Evolutionary conservation across 176 grass and related monocot species (phyloP).

Genomic region (Triticum timopheevii): DNA sequence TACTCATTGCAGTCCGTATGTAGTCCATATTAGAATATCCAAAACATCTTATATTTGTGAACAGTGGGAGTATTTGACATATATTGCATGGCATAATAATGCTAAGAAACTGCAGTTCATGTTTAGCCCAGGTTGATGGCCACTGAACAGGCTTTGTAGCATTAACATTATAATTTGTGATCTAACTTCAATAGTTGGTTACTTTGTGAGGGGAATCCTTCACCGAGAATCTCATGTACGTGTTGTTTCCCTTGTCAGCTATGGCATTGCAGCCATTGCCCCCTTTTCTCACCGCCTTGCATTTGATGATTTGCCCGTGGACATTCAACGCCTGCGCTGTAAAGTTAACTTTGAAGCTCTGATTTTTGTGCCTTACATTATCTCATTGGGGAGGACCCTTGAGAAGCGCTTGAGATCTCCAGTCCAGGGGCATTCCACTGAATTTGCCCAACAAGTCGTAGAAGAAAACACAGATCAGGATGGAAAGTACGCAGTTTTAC

Average conservation of each 20-base stretch:
- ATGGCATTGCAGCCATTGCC: constrained; percentile 81
- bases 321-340: constrained; percentile 75
- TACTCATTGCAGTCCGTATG: too few relatives aligned
- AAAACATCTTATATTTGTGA: too few relatives aligned
- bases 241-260: constrained; percentile 52
- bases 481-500: constrained; percentile 79
- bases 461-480: constrained; percentile 35
- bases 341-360: constrained; percentile 94
- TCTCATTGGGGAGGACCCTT: constrained; percentile 60
- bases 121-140: neutral
- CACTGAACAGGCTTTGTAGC: neutral
- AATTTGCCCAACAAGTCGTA: constrained; percentile 35
- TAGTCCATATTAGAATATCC: too few relatives aligned
- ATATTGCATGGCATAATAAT: neutral
- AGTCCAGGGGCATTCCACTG: constrained; percentile 22
- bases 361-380: constrained; percentile 72
- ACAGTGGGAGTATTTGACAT: neutral
- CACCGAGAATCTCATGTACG: constrained; percentile 7
- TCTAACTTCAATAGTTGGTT: constrained; percentile 30
- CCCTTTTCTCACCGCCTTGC: constrained; percentile 93
- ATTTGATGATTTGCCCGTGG: constrained; percentile 72
- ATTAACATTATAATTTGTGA: neutral
- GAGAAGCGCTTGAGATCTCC: constrained; percentile 65
- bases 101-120: neutral
- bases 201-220: constrained; percentile 2